Evolutionary conservation across 495 filamentous ascomycete species (phyloP).

Genomic region (Lasiosphaeria miniovina): DNA sequence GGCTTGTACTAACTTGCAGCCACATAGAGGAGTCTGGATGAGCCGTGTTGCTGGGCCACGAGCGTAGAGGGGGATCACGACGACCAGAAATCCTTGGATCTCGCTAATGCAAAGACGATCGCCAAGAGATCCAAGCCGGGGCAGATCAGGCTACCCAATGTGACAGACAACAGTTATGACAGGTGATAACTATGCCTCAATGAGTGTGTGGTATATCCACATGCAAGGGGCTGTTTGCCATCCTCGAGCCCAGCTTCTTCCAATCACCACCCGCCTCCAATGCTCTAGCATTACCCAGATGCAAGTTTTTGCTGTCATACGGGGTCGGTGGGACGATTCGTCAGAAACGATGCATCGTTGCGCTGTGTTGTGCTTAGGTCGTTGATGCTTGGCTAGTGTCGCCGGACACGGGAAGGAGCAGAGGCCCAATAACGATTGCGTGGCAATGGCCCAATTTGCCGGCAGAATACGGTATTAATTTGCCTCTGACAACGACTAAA

Average conservation of each 20-base stretch:
- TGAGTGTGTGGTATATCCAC: too few species aligned
- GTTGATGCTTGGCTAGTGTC: slow-evolving; percentile 10
- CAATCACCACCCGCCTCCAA: background rate
- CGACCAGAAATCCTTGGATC: background rate
- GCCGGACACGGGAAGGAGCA: slow-evolving; percentile 3
- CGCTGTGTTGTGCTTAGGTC: background rate
- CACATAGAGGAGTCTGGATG: background rate
- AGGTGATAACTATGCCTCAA: too few species aligned
- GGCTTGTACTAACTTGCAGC: background rate
- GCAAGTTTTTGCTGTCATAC: slow-evolving; percentile 6
- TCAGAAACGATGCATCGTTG: background rate
- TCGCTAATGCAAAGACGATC: slow-evolving; percentile 6
- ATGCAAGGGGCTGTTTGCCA: background rate
- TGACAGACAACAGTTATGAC: too few species aligned
- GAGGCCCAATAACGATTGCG: slow-evolving; percentile 8
- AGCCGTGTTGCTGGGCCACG: background rate
- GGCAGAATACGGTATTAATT: slow-evolving; percentile 17
- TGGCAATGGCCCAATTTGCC: slow-evolving; percentile 11
- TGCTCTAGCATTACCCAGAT: background rate
- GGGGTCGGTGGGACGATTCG: background rate
- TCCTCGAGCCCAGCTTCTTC: background rate
- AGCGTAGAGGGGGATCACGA: background rate
- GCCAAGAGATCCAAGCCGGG: slow-evolving; percentile 11
- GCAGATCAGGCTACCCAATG: background rate
- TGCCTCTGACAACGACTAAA: slow-evolving; percentile 12